phyloP scores from a whole-genome alignment of 768 basidiomycete species.

The Tricholoma flavovirens region DNA sequence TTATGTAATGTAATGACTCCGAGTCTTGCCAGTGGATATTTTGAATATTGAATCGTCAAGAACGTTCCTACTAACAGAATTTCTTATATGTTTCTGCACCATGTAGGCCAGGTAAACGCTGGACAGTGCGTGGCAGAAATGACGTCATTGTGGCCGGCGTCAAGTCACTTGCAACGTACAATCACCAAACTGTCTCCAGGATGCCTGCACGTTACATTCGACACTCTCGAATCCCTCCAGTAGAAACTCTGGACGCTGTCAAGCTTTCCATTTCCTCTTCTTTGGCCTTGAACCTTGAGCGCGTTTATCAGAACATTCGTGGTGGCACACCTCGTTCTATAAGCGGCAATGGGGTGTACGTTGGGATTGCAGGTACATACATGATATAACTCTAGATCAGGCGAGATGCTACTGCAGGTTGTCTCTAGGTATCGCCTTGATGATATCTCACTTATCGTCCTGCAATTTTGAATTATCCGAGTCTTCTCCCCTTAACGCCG shows the following conservation, averaged over 20 bases:
- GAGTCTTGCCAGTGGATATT: too few species aligned
- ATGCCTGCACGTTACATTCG: slow-evolving; percentile 13
- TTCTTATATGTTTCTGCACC: too few species aligned
- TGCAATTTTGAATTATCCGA: background rate
- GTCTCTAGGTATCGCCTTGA: background rate
- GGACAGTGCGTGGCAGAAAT: too few species aligned
- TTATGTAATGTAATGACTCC: too few species aligned
- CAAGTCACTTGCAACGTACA: background rate
- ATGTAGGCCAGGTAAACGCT: too few species aligned
- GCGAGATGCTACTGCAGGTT: background rate
- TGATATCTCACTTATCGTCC: background rate
- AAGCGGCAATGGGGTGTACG: slow-evolving; percentile 7
- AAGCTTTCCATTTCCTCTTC: slow-evolving; percentile 5
- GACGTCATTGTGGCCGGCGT: too few species aligned
- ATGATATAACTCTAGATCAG: too few species aligned
- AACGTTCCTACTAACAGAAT: too few species aligned
- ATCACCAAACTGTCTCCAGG: background rate
- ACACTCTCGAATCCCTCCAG: slow-evolving; percentile 7
- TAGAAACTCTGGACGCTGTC: slow-evolving; percentile 3
- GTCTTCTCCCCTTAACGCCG: background rate
- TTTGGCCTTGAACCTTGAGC: background rate
- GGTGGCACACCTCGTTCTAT: background rate
- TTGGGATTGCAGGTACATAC: slow-evolving; percentile 13
- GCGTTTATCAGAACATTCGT: background rate
- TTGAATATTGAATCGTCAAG: too few species aligned